Evolutionary conservation across 1,284 basidiomycete species (phyloP).

Genomic region (Malassezia japonica): DNA sequence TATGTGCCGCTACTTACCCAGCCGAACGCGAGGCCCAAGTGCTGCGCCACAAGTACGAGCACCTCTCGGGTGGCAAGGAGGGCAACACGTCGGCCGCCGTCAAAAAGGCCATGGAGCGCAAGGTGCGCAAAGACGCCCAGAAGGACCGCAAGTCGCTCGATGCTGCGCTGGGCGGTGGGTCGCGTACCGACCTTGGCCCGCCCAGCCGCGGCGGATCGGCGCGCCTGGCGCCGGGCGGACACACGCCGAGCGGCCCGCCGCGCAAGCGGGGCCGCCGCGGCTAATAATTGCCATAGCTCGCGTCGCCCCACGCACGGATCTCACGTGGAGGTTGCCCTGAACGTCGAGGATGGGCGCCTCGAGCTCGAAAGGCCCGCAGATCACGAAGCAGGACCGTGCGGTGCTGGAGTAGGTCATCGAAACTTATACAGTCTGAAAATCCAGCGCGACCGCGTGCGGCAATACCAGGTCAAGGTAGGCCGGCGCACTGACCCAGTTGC

Average conservation of each 20-base stretch:
- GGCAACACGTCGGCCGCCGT: background rate
- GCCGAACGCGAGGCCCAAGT: conserved; percentile 7
- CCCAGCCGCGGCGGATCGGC: background rate
- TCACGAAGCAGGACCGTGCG: conserved; percentile 84
- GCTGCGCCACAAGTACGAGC: conserved; percentile 16
- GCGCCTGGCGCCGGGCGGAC: no score
- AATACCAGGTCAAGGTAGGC: conserved; percentile 81
- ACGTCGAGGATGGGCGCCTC: conserved; percentile 26
- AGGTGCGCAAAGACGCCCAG: conserved; percentile 11
- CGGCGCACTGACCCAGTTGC: conserved; percentile 58
- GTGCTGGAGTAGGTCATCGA: conserved; percentile 68
- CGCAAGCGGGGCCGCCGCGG: conserved; percentile 16
- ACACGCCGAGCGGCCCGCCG: background rate
- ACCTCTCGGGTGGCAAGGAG: background rate
- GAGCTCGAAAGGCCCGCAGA: conserved; percentile 53
- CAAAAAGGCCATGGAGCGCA: conserved; percentile 17
- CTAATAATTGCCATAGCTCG: background rate
- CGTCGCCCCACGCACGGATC: background rate
- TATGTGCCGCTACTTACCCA: conserved; percentile 49
- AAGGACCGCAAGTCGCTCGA: conserved; percentile 13
- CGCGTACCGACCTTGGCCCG: conserved; percentile 4
- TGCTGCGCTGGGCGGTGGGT: conserved; percentile 13
- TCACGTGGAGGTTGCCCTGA: conserved; percentile 9
- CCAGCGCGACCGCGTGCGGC: conserved; percentile 85
- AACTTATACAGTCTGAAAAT: conserved; percentile 67